Percentiles rank a stretch among this genome's conserved stretches.
Conservation (phyloP, 768 basidiomycete genomes). For the Leccinum broughii region DNA sequence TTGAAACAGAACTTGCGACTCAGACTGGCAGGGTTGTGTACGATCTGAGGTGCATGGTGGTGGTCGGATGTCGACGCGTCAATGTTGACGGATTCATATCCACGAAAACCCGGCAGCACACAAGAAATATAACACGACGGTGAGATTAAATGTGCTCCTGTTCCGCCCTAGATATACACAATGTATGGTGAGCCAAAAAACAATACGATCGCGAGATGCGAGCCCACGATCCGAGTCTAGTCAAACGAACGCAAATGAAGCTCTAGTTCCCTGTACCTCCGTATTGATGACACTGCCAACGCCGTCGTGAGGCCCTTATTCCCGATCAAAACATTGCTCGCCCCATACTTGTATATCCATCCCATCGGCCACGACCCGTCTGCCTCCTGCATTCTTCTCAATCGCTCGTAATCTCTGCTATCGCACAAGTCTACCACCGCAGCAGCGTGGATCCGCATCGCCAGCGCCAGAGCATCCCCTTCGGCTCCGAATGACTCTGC, state of each 20-base stretch:
- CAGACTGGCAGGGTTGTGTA: too few species aligned
- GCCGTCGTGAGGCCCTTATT: slow-evolving; percentile 25
- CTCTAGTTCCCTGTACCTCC: slow-evolving; percentile 14
- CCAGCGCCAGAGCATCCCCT: slow-evolving; percentile 23
- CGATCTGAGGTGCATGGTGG: too few species aligned
- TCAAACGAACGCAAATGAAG: slow-evolving; percentile 14
- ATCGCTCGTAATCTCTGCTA: slow-evolving; percentile 17
- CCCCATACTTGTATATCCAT: slow-evolving; percentile 20
- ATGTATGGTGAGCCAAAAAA: not conserved
- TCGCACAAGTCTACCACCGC: slow-evolving; percentile 12
- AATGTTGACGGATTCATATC: too few species aligned
- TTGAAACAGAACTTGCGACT: too few species aligned
- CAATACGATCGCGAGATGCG: not conserved
- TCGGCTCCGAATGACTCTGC: slow-evolving; percentile 16
- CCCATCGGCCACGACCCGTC: slow-evolving; percentile 26
- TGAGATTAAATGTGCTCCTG: too few species aligned
- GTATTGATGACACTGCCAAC: slow-evolving; percentile 20
- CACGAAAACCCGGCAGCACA: too few species aligned
- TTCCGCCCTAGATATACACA: too few species aligned
- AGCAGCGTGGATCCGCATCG: slow-evolving; percentile 20
- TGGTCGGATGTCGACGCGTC: too few species aligned
- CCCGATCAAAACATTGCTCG: slow-evolving; percentile 9
- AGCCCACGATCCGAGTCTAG: not conserved
- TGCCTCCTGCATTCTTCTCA: slow-evolving; percentile 16
- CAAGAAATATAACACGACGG: too few species aligned